These are phyloP conservation scores for Syzygium aqueum DNA, from an alignment of 345 rosid genomes.

Conservation along the genomic window DNA sequence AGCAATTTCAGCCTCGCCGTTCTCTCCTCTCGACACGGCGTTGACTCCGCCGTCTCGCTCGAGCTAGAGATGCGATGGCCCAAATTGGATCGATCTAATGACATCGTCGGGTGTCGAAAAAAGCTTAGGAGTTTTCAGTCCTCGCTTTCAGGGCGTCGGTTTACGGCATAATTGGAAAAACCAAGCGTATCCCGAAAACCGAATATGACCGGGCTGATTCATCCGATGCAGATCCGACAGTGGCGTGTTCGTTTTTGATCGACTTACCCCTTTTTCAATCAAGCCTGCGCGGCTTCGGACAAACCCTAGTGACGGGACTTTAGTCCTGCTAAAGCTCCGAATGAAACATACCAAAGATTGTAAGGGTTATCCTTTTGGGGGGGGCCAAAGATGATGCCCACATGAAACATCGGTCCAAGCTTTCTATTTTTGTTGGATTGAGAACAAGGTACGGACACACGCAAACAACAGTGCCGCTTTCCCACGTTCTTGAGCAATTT, in stretches of 20 bases:
- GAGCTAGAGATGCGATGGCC: background rate
- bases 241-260: background rate
- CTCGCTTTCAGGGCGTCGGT: background rate
- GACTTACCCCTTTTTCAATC: accelerated
- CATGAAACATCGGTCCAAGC: background rate
- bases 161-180: background rate
- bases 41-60: background rate
- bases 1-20: background rate
- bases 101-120: background rate
- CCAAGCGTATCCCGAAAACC: background rate
- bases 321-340: background rate
- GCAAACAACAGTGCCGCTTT: background rate
- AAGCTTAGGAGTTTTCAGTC: background rate
- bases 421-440: background rate
- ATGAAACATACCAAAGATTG: background rate
- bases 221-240: accelerated
- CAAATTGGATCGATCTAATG: background rate
- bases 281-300: too few species aligned
- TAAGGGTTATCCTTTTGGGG: background rate
- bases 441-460: background rate
- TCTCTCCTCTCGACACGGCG: background rate
- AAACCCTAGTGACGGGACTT: too few species aligned
- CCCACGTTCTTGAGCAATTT: background rate
- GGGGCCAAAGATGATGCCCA: background rate
- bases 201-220: accelerated